A percentile compares a stretch with the other conserved stretches of the same genome.
Evolutionary conservation across 208 protist genomes (phyloP).

Genomic region (Spongospora subterranea): DNA sequence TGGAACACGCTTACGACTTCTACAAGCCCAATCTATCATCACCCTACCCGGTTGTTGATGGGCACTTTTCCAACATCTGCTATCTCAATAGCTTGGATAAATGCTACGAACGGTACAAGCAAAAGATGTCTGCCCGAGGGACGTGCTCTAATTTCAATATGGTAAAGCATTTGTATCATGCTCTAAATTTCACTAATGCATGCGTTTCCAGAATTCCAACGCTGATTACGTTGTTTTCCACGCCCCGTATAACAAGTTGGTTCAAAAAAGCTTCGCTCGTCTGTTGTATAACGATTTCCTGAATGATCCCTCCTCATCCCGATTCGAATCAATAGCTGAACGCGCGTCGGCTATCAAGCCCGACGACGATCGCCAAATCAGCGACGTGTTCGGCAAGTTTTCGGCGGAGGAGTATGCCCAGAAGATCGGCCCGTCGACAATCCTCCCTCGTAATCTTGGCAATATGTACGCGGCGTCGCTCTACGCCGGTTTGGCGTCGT

Average conservation of each 20-base stretch:
- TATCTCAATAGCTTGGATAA: constrained; percentile 84
- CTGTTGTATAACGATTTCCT: constrained; percentile 72
- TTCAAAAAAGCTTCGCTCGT: constrained; percentile 81
- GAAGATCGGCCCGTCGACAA: constrained; percentile 74
- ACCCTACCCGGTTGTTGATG: constrained; percentile 82
- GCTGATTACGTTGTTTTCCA: constrained; percentile 81
- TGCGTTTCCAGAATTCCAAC: not conserved
- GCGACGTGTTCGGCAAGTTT: constrained; percentile 57
- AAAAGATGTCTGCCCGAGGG: constrained; percentile 61
- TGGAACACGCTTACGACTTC: constrained; percentile 85
- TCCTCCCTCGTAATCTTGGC: constrained; percentile 77
- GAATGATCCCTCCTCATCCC: constrained; percentile 11
- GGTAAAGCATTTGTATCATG: not conserved
- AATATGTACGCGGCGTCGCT: constrained; percentile 86
- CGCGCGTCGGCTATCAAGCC: constrained; percentile 74
- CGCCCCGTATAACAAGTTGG: constrained; percentile 85
- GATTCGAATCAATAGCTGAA: constrained; percentile 42
- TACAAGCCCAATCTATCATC: constrained; percentile 86
- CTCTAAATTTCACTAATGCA: not conserved
- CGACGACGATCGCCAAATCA: constrained; percentile 73
- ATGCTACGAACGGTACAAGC: constrained; percentile 77
- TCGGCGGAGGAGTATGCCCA: constrained; percentile 69
- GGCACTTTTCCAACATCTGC: constrained; percentile 79
- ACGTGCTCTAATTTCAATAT: constrained; percentile 4
- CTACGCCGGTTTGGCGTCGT: constrained; percentile 81